These are phyloP conservation scores for Solanum ahanhuiri DNA, from an alignment of 257 asterid species.

Conservation along the genomic window DNA sequence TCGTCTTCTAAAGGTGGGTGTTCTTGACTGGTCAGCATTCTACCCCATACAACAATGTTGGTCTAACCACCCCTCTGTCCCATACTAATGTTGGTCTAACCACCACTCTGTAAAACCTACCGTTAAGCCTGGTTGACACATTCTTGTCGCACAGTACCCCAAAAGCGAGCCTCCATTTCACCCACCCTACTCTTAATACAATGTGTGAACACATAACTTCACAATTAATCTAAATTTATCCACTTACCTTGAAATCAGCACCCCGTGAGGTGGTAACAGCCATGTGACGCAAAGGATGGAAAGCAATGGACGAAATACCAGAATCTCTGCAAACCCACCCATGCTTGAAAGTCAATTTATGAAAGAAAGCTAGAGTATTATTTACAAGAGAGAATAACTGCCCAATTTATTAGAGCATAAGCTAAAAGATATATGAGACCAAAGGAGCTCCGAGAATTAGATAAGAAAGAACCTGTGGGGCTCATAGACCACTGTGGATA, in stretches of 20 bases:
- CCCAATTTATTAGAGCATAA: not conserved
- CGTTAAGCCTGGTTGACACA: not conserved
- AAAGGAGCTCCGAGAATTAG: not conserved
- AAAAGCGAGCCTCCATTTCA: not conserved
- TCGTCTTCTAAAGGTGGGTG: not conserved
- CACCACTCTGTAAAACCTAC: not conserved
- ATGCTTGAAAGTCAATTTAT: slow-evolving; percentile 3
- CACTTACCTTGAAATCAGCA: slow-evolving; percentile 82
- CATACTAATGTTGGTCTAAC: not conserved
- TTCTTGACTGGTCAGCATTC: not conserved
- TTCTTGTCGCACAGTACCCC: not conserved
- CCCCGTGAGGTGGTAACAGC: slow-evolving; percentile 76
- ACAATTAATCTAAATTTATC: not conserved
- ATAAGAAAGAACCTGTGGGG: slow-evolving; percentile 72
- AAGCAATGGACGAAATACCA: slow-evolving; percentile 59
- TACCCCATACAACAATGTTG: not conserved
- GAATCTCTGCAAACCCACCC: slow-evolving; percentile 42
- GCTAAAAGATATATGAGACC: not conserved
- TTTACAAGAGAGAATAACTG: not conserved
- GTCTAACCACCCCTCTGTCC: not conserved
- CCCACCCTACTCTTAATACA: not conserved
- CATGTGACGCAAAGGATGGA: slow-evolving; percentile 67
- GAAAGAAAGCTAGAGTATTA: not conserved
- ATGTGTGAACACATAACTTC: not conserved
- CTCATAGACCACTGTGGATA: slow-evolving; percentile 88